Evolutionary conservation across 108 stramenopile genomes (phyloP), one percentile per base, ranked within the genome.

Genomic region (Cyclotella choctawhatcheeana): DNA sequence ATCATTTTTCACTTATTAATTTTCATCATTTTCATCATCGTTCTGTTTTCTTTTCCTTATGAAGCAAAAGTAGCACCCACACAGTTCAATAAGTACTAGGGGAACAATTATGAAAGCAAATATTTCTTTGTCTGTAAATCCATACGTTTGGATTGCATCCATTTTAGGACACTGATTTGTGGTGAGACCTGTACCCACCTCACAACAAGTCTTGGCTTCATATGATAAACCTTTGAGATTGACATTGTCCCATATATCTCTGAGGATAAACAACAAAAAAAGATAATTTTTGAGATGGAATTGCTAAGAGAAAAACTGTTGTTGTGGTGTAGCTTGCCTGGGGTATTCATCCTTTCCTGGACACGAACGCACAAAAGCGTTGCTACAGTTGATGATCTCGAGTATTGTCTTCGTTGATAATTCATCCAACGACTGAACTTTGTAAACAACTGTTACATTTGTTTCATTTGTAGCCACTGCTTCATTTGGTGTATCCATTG

Each of bases 301-400:
- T 40, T 6, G 12, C 6, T 6, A 6, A 40, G 6, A 12, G 6
- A 12, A 8, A 12, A 40, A 12, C 8, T 40, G 37, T 40, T 40
- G 6, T 12, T 12, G 37, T 8, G 6, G 37, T 40, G 37, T 40
- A 40, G 18, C 47, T 21, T 79, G 26, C 58, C 21, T 44, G 13
- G 78, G 78, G 35, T 79, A 72, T 53, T 79, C 78, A 47, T 79
- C 78, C 44, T 51, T 58, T 12, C 78, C 78, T 7, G 70, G 66
- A 44, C 78, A 79, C 1, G 44, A 35, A 24, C 27, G 40, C 29
- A 67, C 47, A 44, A 79, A 72, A 2, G 65, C 78, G n/a, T 79
- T 79, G 21, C 51, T 67, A 54, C 78, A 79, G 64, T 79, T 79
- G 20, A 67, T 29, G 2, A 50, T 47, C 3, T 34, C 40, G 14